These are phyloP conservation scores for Cytidiella melzeri DNA, from an alignment of 768 basidiomycete genomes.

Conservation along the genomic window DNA sequence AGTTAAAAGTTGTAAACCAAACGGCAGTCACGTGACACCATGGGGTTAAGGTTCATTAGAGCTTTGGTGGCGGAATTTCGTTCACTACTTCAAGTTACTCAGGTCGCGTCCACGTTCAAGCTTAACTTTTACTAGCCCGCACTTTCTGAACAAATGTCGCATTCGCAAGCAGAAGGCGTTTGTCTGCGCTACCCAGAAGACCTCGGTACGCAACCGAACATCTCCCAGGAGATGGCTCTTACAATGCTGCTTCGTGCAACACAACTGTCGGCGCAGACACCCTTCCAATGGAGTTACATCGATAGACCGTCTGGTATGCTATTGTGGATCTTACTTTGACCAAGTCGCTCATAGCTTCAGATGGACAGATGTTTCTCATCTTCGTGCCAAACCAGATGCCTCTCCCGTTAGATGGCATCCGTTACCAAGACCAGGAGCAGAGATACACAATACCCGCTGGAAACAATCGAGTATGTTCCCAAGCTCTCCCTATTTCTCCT, in stretches of 20 bases:
- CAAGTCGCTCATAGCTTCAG: constrained; percentile 27
- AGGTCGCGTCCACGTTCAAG: too few species aligned
- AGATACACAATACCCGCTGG: constrained; percentile 49
- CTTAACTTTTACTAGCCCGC: not conserved
- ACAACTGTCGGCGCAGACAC: constrained; percentile 46
- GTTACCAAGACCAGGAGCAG: constrained; percentile 69
- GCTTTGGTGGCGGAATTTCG: too few species aligned
- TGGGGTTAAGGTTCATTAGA: too few species aligned
- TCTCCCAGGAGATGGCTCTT: constrained; percentile 52
- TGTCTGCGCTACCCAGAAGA: constrained; percentile 70
- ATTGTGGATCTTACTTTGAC: not conserved
- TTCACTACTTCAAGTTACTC: too few species aligned
- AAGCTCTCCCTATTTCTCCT: too few species aligned
- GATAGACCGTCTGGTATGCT: constrained; percentile 69
- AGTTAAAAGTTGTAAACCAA: too few species aligned
- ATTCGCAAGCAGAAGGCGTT: constrained; percentile 38
- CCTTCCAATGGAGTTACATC: constrained; percentile 69
- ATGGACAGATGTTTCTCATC: constrained; percentile 62
- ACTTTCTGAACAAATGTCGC: too few species aligned
- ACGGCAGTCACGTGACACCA: too few species aligned
- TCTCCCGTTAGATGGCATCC: constrained; percentile 73
- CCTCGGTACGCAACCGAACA: constrained; percentile 47
- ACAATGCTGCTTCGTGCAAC: constrained; percentile 58
- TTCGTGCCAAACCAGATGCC: constrained; percentile 52
- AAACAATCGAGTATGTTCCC: constrained; percentile 43